Conservation (phyloP, 2,329 filamentous ascomycete species). For the Phialophora expanda region DNA sequence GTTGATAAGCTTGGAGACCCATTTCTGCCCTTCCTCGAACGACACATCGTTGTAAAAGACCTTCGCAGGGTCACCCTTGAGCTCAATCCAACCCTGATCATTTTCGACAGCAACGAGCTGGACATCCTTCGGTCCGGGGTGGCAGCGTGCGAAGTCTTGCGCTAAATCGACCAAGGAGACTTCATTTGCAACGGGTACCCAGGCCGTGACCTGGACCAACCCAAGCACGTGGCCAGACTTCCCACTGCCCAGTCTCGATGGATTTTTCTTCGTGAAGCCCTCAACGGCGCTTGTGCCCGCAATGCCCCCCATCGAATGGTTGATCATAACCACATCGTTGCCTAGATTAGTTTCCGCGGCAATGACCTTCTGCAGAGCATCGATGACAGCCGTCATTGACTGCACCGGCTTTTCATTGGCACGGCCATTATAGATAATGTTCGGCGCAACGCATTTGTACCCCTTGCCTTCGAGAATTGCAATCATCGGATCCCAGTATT, state of each 20-base stretch:
- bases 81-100: conserved; percentile 50
- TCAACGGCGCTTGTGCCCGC: conserved; percentile 24
- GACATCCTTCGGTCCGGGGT: conserved; percentile 51
- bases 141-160: conserved; percentile 44
- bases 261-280: conserved; percentile 25
- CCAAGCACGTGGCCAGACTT: conserved; percentile 51
- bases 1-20: conserved; percentile 49
- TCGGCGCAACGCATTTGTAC: conserved; percentile 21
- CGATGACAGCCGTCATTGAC: conserved; percentile 16
- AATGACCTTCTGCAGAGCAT: conserved; percentile 15
- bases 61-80: conserved; percentile 47
- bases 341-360: conserved; percentile 15
- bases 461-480: conserved; percentile 12
- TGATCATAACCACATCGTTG: conserved; percentile 28
- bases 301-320: conserved; percentile 27
- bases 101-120: conserved; percentile 37
- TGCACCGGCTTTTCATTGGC: conserved; percentile 8
- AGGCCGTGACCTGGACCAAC: conserved; percentile 54
- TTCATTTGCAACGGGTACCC: conserved; percentile 41
- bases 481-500: conserved; percentile 21
- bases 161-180: conserved; percentile 48
- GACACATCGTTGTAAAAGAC: conserved; percentile 60
- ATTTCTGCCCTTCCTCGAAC: conserved; percentile 50
- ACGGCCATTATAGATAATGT: conserved; percentile 14
- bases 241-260: conserved; percentile 7